A percentile compares a stretch with the other conserved stretches of the same genome.
These are phyloP conservation scores for Capsicum baccatum DNA, from an alignment of 257 asterid genomes.

Conservation along the genomic window DNA sequence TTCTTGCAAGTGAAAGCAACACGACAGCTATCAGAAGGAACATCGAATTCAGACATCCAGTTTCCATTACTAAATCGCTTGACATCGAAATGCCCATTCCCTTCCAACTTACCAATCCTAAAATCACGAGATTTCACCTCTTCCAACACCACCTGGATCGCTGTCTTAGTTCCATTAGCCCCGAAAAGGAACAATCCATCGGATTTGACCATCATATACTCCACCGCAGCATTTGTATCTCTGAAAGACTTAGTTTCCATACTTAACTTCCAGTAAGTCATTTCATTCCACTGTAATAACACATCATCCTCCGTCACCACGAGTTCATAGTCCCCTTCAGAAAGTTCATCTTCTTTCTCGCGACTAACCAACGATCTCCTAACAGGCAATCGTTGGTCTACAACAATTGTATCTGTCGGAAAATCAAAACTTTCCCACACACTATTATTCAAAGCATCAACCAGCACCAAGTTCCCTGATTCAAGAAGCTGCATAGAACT, in stretches of 20 bases:
- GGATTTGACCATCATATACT: conserved; percentile 40
- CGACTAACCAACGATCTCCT: conserved; percentile 47
- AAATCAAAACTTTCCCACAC: conserved; percentile 69
- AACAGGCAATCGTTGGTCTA: conserved; percentile 51
- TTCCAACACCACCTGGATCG: not conserved
- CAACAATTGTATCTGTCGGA: conserved; percentile 72
- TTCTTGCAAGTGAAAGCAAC: conserved; percentile 30
- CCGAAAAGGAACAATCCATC: conserved; percentile 28
- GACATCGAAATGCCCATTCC: conserved; percentile 16
- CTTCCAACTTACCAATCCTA: conserved; percentile 17
- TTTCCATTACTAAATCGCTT: conserved; percentile 10
- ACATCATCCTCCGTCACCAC: conserved; percentile 53
- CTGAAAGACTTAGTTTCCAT: conserved; percentile 54
- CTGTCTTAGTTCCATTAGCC: conserved; percentile 25
- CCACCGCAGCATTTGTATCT: conserved; percentile 41
- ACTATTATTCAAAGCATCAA: conserved; percentile 49
- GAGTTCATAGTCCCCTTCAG: conserved; percentile 53
- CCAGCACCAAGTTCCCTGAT: conserved; percentile 67
- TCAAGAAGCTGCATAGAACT: conserved; percentile 54
- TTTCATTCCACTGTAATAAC: conserved; percentile 50
- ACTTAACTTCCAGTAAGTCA: conserved; percentile 62
- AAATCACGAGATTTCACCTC: conserved; percentile 26
- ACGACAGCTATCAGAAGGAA: conserved; percentile 26
- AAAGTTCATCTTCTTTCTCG: conserved; percentile 45
- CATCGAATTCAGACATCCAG: conserved; percentile 7